Conservation (phyloP, 2,329 filamentous ascomycete genomes). For the Aspergillus sp. region DNA sequence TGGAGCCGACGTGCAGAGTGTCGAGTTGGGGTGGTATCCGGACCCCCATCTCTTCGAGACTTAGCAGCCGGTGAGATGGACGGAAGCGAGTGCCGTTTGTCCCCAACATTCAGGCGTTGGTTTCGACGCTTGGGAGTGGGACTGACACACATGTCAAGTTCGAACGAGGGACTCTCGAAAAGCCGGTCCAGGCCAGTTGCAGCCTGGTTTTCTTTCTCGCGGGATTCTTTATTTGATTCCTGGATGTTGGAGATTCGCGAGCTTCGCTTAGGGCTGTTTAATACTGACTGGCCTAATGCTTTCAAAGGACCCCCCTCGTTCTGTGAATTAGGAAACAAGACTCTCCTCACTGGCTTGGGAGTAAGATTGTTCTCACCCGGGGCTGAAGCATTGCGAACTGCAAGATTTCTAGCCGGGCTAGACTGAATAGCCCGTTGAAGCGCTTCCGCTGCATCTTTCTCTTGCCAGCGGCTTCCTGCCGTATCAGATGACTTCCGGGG, state of each 20-base stretch:
- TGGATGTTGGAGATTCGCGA: constrained; percentile 37
- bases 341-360: constrained; percentile 53
- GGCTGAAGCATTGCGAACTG: constrained; percentile 38
- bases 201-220: constrained; percentile 61
- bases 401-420: constrained; percentile 56
- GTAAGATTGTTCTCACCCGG: constrained; percentile 54
- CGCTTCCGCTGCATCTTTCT: constrained; percentile 44
- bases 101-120: constrained; percentile 43
- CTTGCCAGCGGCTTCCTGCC: constrained; percentile 34
- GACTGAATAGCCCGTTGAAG: constrained; percentile 60
- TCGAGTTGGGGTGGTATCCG: constrained; percentile 28
- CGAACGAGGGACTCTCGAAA: constrained; percentile 60
- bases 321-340: constrained; percentile 43
- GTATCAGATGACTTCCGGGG: constrained; percentile 37
- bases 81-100: constrained; percentile 40
- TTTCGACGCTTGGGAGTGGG: constrained; percentile 54
- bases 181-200: constrained; percentile 58
- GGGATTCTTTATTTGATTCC: constrained; percentile 39
- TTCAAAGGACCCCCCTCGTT: constrained; percentile 36
- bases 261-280: constrained; percentile 52
- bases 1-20: constrained; percentile 36
- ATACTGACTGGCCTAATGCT: constrained; percentile 33
- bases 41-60: constrained; percentile 22
- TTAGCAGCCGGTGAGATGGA: constrained; percentile 33
- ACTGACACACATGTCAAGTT: constrained; percentile 57